A percentile compares a stretch with the other conserved stretches of the same genome.
Evolutionary conservation across 352 stramenopile genomes (phyloP).

Genomic region (Phytophthora pluvialis): DNA sequence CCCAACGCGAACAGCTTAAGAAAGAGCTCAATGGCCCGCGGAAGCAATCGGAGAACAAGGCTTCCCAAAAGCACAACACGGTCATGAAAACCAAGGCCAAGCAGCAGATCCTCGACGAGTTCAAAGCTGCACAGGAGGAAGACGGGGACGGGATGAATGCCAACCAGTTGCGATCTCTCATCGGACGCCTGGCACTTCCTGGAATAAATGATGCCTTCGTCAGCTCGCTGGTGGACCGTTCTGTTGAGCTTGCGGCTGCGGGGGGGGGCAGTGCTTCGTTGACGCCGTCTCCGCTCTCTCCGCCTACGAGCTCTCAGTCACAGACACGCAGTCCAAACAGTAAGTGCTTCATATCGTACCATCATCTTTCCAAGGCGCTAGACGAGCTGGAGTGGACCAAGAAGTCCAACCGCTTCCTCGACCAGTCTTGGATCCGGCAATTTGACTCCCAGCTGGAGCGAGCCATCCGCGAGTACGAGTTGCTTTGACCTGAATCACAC

Average conservation of each 20-base stretch:
- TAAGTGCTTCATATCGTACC: constrained; percentile 42
- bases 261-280: neutral
- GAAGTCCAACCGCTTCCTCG: constrained; percentile 80
- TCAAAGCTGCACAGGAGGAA: constrained; percentile 49
- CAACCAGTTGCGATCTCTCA: constrained; percentile 53
- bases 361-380: constrained; percentile 59
- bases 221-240: constrained; percentile 52
- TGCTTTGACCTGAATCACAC: constrained; percentile 46
- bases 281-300: neutral
- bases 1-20: constrained; percentile 75
- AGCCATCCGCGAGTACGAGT: constrained; percentile 70
- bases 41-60: constrained; percentile 49
- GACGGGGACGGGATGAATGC: constrained; percentile 47
- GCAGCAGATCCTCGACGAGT: constrained; percentile 71
- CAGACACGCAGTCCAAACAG: constrained; percentile 16
- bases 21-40: constrained; percentile 60
- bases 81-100: constrained; percentile 52
- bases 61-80: constrained; percentile 38
- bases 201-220: constrained; percentile 58
- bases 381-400: constrained; percentile 72
- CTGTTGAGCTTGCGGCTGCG: constrained; percentile 20
- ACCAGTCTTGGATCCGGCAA: constrained; percentile 78
- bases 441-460: constrained; percentile 86
- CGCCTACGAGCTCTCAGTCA: constrained; percentile 13
- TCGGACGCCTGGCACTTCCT: constrained; percentile 55